These are phyloP conservation scores for Trichomonas gallinae DNA, from an alignment of 208 protist genomes.

Conservation along the genomic window DNA sequence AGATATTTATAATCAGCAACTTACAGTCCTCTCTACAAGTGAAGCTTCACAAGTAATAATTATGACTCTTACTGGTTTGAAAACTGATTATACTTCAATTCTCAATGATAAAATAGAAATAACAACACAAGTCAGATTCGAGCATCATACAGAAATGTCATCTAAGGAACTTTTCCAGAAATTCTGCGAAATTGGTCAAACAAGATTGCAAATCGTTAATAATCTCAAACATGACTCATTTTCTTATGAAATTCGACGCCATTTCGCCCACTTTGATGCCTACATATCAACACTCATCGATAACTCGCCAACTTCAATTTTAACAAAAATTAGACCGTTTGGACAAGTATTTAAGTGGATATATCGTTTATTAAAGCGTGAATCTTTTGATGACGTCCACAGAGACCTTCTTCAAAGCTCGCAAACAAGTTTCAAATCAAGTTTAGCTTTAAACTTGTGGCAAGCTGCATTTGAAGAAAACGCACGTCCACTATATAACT, in stretches of 20 bases:
- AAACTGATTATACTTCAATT: not conserved
- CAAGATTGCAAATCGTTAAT: not conserved
- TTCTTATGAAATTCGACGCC: not conserved
- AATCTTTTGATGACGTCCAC: not conserved
- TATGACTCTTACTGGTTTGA: not conserved
- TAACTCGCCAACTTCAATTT: not conserved
- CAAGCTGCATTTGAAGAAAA: not conserved
- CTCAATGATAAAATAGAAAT: not conserved
- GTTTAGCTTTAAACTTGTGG: not conserved
- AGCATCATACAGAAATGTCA: not conserved
- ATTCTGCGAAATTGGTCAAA: constrained; percentile 5
- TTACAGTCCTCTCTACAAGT: not conserved
- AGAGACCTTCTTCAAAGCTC: not conserved
- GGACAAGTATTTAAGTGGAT: not conserved
- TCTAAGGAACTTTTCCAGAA: not conserved
- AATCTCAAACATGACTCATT: not conserved
- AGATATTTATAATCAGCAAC: not conserved
- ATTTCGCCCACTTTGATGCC: not conserved
- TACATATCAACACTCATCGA: not conserved
- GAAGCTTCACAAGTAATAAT: not conserved
- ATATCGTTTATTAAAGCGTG: not conserved
- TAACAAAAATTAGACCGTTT: not conserved
- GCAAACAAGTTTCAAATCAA: not conserved
- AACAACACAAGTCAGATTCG: not conserved
- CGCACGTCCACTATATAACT: not conserved